A percentile compares a stretch with the other conserved stretches of the same genome.
These are phyloP conservation scores for Colletotrichum theobromicola DNA, from an alignment of 2,329 filamentous ascomycete species.

Conservation along the genomic window DNA sequence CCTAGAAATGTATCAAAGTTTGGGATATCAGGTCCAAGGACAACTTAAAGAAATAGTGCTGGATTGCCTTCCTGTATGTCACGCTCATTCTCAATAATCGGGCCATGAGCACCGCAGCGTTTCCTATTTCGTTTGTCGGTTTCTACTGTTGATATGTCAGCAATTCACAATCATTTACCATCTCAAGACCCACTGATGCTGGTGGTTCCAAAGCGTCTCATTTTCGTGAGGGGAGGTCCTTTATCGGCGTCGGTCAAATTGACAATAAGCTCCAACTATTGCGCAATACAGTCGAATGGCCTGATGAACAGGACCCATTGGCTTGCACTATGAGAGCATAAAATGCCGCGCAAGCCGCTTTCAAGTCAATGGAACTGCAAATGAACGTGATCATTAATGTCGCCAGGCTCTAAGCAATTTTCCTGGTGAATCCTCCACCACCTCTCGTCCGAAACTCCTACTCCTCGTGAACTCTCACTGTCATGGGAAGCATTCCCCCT, in stretches of 20 bases:
- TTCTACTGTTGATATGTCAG: background rate
- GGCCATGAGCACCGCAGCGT: background rate
- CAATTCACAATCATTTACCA: background rate
- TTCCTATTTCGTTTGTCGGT: background rate
- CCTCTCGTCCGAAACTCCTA: background rate
- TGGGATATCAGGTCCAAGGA: background rate
- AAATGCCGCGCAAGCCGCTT: background rate
- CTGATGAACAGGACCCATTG: conserved; percentile 1
- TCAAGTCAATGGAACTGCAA: background rate
- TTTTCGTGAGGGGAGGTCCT: background rate
- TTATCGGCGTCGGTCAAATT: conserved; percentile 11
- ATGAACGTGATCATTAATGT: background rate
- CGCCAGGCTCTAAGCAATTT: background rate
- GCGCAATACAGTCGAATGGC: conserved; percentile 1
- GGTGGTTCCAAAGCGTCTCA: background rate
- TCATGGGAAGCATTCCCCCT: background rate
- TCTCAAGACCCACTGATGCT: background rate
- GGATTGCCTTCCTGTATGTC: fast-evolving
- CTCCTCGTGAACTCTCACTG: background rate
- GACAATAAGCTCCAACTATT: conserved; percentile 10
- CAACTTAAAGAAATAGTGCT: background rate
- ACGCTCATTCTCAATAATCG: background rate
- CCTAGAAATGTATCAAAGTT: background rate
- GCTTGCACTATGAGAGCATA: background rate
- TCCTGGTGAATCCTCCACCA: fast-evolving